phyloP scores from a whole-genome alignment of 1,284 basidiomycete species.

The Quambalaria eucalypti region DNA sequence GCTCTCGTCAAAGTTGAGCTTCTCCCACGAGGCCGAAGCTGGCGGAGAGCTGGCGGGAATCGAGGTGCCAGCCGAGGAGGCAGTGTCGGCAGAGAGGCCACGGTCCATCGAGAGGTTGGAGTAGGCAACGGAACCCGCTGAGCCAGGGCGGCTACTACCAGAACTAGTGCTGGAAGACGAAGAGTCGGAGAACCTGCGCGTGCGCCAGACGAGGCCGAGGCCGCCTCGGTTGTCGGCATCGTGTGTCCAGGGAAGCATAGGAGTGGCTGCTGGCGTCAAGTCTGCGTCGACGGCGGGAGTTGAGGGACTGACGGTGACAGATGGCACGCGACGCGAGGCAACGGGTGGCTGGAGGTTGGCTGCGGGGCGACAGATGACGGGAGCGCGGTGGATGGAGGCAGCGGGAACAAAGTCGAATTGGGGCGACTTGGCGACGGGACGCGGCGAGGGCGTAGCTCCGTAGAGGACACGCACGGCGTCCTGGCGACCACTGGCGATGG shows the following conservation, averaged over 20 bases:
- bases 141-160: neutral
- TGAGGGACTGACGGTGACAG: neutral
- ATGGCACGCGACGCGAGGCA: neutral
- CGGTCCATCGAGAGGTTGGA: neutral
- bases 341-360: neutral
- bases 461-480: constrained; percentile 15
- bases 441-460: constrained; percentile 8
- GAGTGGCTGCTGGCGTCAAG: neutral
- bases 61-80: neutral
- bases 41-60: neutral
- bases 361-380: neutral
- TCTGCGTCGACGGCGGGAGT: neutral
- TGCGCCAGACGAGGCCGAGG: neutral
- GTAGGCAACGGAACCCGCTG: neutral
- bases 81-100: neutral
- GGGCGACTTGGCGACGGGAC: constrained; percentile 1
- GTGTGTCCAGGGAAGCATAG: too few relatives aligned
- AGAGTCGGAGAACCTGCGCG: too few relatives aligned
- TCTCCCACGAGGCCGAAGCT: neutral
- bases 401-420: neutral
- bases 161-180: neutral
- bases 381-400: neutral
- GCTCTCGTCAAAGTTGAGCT: neutral
- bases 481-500: too few relatives aligned
- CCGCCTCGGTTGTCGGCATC: neutral